Evolutionary conservation across 805 yeast species (phyloP).

Genomic region (Deakozyma indianensis): DNA sequence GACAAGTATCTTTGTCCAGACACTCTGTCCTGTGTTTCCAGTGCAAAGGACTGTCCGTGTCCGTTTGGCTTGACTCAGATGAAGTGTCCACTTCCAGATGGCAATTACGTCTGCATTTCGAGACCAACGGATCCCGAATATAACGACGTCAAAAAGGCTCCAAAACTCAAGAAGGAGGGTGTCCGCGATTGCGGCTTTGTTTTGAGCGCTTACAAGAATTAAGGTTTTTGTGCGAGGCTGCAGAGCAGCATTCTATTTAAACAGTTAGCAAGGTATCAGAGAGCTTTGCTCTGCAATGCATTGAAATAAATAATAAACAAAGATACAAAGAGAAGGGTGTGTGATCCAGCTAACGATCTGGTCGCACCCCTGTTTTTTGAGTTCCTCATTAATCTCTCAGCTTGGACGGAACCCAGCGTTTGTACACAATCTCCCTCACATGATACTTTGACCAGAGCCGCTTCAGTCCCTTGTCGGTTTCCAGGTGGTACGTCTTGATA

Average conservation of each 20-base stretch:
- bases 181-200: neutral
- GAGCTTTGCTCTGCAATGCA: neutral
- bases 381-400: slow-evolving; percentile 55
- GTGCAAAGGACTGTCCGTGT: slow-evolving; percentile 72
- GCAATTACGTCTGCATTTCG: slow-evolving; percentile 63
- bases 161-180: slow-evolving; percentile 32
- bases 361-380: no score
- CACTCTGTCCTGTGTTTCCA: slow-evolving; percentile 61
- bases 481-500: slow-evolving; percentile 13
- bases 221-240: no score
- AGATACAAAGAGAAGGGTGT: neutral
- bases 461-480: slow-evolving; percentile 15
- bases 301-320: neutral
- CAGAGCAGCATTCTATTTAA: no score
- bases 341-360: no score
- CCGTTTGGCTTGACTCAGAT: slow-evolving; percentile 75
- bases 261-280: no score
- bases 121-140: slow-evolving; percentile 67
- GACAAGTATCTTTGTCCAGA: slow-evolving; percentile 64
- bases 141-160: slow-evolving; percentile 69
- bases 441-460: slow-evolving; percentile 29
- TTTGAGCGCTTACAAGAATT: neutral
- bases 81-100: slow-evolving; percentile 64
- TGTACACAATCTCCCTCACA: slow-evolving; percentile 53
- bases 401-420: slow-evolving; percentile 76